Percentiles rank a stretch among this genome's conserved stretches.
These are phyloP conservation scores for Auriscalpium microsporum DNA, from an alignment of 768 basidiomycete species.

Conservation along the genomic window DNA sequence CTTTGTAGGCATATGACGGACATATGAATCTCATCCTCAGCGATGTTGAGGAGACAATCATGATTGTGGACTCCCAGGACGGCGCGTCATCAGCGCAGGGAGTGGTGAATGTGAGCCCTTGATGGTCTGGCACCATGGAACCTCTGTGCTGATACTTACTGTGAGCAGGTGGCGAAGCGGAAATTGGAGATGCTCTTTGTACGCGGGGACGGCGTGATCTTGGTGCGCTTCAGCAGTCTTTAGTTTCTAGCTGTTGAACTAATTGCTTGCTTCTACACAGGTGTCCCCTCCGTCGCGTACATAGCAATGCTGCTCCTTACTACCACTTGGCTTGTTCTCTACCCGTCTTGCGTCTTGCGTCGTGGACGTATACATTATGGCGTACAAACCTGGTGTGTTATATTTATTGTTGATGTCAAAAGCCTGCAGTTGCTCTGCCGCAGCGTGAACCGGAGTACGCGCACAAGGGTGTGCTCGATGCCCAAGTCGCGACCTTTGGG, in stretches of 20 bases:
- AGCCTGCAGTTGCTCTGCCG: too few relatives aligned
- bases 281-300: constrained; percentile 77
- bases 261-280: constrained; percentile 27
- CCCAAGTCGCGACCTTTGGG: too few relatives aligned
- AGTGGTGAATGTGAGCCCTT: constrained; percentile 51
- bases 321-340: too few relatives aligned
- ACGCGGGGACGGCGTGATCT: constrained; percentile 91
- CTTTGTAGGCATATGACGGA: constrained; percentile 89
- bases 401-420: too few relatives aligned
- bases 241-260: constrained; percentile 3
- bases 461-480: too few relatives aligned
- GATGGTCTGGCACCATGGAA: neutral
- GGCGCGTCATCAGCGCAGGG: constrained; percentile 46
- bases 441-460: too few relatives aligned
- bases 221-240: constrained; percentile 44
- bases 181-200: constrained; percentile 99
- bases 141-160: neutral
- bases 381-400: too few relatives aligned
- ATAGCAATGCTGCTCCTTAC: constrained; percentile 19
- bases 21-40: constrained; percentile 99
- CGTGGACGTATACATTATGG: too few relatives aligned
- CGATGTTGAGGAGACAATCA: constrained; percentile 95
- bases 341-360: too few relatives aligned
- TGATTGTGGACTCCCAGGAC: constrained; percentile 86
- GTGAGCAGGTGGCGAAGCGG: constrained; percentile 72